phyloP scores from a whole-genome alignment of 495 filamentous ascomycete genomes.

The Penicillium fimorum region DNA sequence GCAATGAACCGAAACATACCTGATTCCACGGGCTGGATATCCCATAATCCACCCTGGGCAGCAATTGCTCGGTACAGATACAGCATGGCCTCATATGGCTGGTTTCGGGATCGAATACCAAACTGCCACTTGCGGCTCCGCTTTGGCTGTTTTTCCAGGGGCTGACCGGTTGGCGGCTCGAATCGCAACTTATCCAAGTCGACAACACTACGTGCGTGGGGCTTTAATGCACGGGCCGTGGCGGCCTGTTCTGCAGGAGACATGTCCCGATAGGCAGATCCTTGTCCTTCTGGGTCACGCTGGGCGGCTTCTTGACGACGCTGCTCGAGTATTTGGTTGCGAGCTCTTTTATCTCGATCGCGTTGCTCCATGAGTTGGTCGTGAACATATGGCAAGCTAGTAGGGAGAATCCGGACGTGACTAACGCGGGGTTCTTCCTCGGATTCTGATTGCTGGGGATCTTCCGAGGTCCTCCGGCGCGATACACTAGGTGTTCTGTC shows the following conservation, averaged over 20 bases:
- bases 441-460: slow-evolving; percentile 27
- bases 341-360: slow-evolving; percentile 41
- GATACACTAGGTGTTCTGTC: slow-evolving; percentile 28
- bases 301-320: slow-evolving; percentile 29
- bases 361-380: slow-evolving; percentile 80
- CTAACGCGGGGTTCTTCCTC: slow-evolving; percentile 52
- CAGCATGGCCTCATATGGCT: slow-evolving; percentile 86
- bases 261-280: slow-evolving; percentile 42
- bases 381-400: slow-evolving; percentile 85
- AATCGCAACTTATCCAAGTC: slow-evolving; percentile 54
- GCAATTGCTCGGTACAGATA: slow-evolving; percentile 89
- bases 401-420: slow-evolving; percentile 86
- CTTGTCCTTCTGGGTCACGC: slow-evolving; percentile 48
- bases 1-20: slow-evolving; percentile 21
- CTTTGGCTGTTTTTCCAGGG: slow-evolving; percentile 57
- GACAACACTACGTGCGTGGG: slow-evolving; percentile 67
- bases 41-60: slow-evolving; percentile 87
- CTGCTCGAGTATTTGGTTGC: slow-evolving; percentile 29
- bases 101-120: slow-evolving; percentile 89
- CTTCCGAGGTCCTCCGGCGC: slow-evolving; percentile 27
- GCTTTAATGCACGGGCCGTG: slow-evolving; percentile 72
- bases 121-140: slow-evolving; percentile 93
- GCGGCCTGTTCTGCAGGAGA: slow-evolving; percentile 74
- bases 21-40: slow-evolving; percentile 46
- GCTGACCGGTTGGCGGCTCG: slow-evolving; percentile 66